phyloP scores from a whole-genome alignment of 306 rosid species.

The Fragaria vesca region DNA sequence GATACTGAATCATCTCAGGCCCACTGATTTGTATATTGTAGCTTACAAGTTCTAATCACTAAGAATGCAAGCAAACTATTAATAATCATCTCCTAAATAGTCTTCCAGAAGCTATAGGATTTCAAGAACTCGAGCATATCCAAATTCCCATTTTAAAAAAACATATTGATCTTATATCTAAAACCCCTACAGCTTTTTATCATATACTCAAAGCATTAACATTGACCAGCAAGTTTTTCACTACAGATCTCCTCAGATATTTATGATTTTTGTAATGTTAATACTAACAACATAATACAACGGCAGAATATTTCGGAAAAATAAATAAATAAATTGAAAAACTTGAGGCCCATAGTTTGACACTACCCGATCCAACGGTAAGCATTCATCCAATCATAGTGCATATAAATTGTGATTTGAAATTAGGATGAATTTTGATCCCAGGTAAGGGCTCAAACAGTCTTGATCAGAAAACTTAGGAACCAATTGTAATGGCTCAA shows the following conservation, averaged over 20 bases:
- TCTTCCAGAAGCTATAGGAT: slow-evolving; percentile 33
- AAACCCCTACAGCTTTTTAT: background rate
- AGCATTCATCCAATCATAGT: background rate
- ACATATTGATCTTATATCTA: background rate
- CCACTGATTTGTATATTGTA: slow-evolving; percentile 43
- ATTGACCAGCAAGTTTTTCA: background rate
- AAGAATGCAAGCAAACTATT: slow-evolving; percentile 46
- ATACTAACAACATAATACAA: background rate
- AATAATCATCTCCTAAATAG: slow-evolving; percentile 27
- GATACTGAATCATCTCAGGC: slow-evolving; percentile 50
- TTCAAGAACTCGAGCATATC: slow-evolving; percentile 12
- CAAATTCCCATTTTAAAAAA: background rate
- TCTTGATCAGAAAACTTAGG: background rate
- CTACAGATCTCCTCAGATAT: background rate
- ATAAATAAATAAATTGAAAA: background rate
- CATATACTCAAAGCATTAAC: background rate
- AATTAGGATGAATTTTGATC: background rate
- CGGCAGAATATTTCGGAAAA: background rate
- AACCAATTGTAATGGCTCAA: background rate
- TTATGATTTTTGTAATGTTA: background rate
- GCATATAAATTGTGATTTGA: background rate
- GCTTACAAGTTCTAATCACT: slow-evolving; percentile 34
- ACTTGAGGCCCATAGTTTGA: background rate
- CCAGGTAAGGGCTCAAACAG: background rate
- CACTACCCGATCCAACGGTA: background rate